Evolutionary conservation across 106 monocot genomes (phyloP).

Genomic region (Iris macrosiphon): DNA sequence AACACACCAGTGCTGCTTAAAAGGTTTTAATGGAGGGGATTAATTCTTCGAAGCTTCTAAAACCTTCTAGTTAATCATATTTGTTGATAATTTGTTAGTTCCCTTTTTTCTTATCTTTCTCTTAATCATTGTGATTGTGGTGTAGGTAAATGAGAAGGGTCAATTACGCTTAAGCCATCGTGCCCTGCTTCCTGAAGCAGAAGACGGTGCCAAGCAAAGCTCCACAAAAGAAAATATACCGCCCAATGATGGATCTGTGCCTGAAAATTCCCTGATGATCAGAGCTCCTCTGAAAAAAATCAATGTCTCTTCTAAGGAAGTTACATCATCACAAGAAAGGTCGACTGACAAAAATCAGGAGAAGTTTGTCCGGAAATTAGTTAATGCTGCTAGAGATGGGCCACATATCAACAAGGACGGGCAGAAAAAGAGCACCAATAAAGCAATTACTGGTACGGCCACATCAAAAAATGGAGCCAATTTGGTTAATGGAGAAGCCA

Average conservation of each 20-base stretch:
- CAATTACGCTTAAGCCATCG: conserved; percentile 77
- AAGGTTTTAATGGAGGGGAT: too few species aligned
- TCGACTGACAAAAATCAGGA: conserved; percentile 21
- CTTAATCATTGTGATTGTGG: background rate
- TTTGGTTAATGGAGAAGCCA: conserved; percentile 21
- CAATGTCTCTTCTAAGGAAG: conserved; percentile 11
- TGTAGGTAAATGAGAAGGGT: conserved; percentile 91
- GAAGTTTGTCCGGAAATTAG: conserved; percentile 9
- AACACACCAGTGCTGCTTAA: too few species aligned
- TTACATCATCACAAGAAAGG: conserved; percentile 14
- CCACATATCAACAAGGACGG: conserved; percentile 25
- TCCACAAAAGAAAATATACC: conserved; percentile 22
- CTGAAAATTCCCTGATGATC: conserved; percentile 4
- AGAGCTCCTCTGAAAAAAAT: conserved; percentile 14
- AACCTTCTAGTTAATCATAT: too few species aligned
- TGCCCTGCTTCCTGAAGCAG: conserved; percentile 69
- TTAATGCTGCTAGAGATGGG: conserved; percentile 12
- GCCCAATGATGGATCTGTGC: conserved; percentile 8
- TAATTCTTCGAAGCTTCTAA: too few species aligned
- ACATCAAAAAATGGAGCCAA: conserved; percentile 16
- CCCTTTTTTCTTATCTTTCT: too few species aligned
- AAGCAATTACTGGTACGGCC: conserved; percentile 2
- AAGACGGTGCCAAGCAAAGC: conserved; percentile 13
- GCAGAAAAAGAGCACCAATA: conserved; percentile 17
- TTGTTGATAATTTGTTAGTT: too few species aligned